Conservation (phyloP, 192 early-diverging fungal species). For the Backusella liffmaniae region DNA sequence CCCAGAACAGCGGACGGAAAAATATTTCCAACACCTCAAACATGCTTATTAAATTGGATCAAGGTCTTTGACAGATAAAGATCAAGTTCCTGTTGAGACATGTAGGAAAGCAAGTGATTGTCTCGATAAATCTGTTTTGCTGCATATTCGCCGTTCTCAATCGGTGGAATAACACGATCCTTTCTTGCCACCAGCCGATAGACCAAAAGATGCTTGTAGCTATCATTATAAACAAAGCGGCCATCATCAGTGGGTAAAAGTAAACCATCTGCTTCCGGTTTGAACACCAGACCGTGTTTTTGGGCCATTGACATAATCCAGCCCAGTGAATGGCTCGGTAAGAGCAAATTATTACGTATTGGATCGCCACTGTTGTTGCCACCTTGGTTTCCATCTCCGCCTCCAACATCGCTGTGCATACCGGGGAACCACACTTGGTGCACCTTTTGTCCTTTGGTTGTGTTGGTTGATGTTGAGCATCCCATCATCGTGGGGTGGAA, state of each 20-base stretch:
- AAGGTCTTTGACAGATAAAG: conserved; percentile 15
- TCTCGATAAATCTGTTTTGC: neutral
- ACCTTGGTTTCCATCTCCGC: neutral
- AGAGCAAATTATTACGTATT: neutral
- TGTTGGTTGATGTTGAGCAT: neutral
- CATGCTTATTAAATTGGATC: neutral
- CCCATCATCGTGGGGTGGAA: conserved; percentile 19
- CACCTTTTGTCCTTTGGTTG: neutral
- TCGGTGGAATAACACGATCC: conserved; percentile 17
- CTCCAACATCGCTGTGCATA: conserved; percentile 22
- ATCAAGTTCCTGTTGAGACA: neutral
- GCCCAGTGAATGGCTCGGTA: conserved; percentile 9
- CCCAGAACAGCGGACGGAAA: neutral
- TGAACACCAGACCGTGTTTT: conserved; percentile 15
- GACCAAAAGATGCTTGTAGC: neutral
- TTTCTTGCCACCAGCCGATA: conserved; percentile 11
- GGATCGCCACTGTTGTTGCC: neutral
- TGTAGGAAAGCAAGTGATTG: neutral
- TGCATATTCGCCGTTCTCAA: neutral
- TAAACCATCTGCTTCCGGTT: neutral
- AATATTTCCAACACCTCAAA: neutral
- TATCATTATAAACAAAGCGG: conserved; percentile 11
- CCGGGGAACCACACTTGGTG: conserved; percentile 29
- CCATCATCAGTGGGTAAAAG: neutral
- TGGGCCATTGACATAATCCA: conserved; percentile 25